Conservation (phyloP, 441 rosid genomes). For the Populus tomentosa region DNA sequence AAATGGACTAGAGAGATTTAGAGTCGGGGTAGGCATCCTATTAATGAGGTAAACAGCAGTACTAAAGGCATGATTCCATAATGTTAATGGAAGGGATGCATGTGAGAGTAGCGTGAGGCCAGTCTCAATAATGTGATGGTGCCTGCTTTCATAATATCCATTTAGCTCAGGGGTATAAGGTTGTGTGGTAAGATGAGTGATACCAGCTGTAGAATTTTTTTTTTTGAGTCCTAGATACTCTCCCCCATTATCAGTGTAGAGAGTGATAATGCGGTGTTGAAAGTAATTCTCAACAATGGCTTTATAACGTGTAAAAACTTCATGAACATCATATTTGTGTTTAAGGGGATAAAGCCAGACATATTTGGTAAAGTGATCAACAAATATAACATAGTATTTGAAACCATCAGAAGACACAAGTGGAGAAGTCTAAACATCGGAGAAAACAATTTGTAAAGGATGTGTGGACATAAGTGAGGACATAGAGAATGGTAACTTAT, state of each 20-base stretch:
- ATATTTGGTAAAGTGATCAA: neutral
- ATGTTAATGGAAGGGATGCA: neutral
- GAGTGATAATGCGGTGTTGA: no score
- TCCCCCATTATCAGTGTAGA: no score
- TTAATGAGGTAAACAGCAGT: neutral
- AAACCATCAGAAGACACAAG: neutral
- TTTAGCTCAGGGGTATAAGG: no score
- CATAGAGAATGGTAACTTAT: no score
- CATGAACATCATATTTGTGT: neutral
- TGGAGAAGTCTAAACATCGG: neutral
- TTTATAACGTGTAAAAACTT: neutral
- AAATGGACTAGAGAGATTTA: neutral
- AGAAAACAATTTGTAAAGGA: no score
- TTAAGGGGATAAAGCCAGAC: neutral
- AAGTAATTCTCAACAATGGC: no score
- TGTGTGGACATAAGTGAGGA: no score
- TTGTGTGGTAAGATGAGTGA: no score
- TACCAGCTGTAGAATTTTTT: no score
- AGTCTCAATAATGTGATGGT: no score
- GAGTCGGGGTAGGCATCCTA: neutral
- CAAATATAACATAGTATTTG: neutral
- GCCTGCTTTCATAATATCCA: no score
- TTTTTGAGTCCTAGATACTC: no score
- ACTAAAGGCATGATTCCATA: neutral
- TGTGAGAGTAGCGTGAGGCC: neutral